These are phyloP conservation scores for Fusarium oxysporum DNA, from an alignment of 2,329 filamentous ascomycete species.

Conservation along the genomic window DNA sequence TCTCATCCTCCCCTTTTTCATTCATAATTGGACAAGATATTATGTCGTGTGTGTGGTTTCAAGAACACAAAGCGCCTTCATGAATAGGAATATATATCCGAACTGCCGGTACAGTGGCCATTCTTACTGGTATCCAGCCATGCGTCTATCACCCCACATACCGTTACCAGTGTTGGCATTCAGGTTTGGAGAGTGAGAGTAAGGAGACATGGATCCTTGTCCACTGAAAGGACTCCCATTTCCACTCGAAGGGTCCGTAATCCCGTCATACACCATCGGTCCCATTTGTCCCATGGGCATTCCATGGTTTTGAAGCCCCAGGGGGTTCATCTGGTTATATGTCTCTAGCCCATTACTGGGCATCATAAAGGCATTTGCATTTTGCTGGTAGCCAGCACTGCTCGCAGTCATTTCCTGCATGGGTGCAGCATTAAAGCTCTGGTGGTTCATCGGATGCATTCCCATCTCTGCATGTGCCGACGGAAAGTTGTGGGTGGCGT, in stretches of 20 bases:
- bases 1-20: conserved; percentile 14
- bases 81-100: neutral
- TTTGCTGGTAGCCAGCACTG: conserved; percentile 41
- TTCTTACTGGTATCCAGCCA: conserved; percentile 30
- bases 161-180: conserved; percentile 38
- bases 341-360: conserved; percentile 46
- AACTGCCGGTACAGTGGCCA: neutral
- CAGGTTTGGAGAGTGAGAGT: conserved; percentile 50
- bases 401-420: conserved; percentile 45
- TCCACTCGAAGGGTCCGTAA: conserved; percentile 49
- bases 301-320: conserved; percentile 48
- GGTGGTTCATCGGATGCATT: conserved; percentile 43
- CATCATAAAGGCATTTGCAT: conserved; percentile 43
- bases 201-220: conserved; percentile 52
- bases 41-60: neutral
- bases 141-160: conserved; percentile 34
- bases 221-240: conserved; percentile 53
- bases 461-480: conserved; percentile 42
- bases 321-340: conserved; percentile 49
- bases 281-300: conserved; percentile 47
- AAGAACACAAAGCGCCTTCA: neutral
- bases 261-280: conserved; percentile 48
- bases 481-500: conserved; percentile 45
- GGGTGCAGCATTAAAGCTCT: conserved; percentile 38
- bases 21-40: conserved; percentile 1